A percentile compares a stretch with the other conserved stretches of the same genome.
These are phyloP conservation scores for Tolypocladium capitatum DNA, from an alignment of 2,329 filamentous ascomycete species.

Conservation along the genomic window DNA sequence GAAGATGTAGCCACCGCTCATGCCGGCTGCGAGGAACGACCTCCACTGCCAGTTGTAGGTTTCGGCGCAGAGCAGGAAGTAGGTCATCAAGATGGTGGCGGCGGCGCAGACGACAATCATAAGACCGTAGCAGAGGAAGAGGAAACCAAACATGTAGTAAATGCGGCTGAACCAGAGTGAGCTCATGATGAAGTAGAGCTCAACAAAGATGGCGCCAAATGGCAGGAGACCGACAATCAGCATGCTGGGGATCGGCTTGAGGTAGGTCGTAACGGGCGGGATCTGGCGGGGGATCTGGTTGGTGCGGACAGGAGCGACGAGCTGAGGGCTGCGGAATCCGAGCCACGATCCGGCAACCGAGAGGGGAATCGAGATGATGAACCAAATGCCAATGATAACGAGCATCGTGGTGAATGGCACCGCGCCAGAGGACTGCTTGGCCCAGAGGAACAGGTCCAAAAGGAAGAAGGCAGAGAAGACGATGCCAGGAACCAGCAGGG, in stretches of 20 bases:
- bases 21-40: conserved; percentile 81
- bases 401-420: conserved; percentile 97
- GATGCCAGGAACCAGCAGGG: conserved; percentile 69
- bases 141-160: conserved; percentile 99
- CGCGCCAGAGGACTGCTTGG: conserved; percentile 78
- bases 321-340: conserved; percentile 62
- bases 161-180: conserved; percentile 98
- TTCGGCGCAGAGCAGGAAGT: conserved; percentile 90
- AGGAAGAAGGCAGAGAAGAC: conserved; percentile 87
- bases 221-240: conserved; percentile 84
- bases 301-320: conserved; percentile 75
- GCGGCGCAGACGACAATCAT: conserved; percentile 94
- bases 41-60: conserved; percentile 99
- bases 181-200: conserved; percentile 98
- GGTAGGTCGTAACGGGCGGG: conserved; percentile 68
- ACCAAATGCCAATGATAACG: conserved; percentile 87
- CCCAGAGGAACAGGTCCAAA: conserved; percentile 93
- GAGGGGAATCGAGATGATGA: conserved; percentile 85
- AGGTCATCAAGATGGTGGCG: conserved; percentile 86
- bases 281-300: conserved; percentile 98
- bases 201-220: conserved; percentile 93
- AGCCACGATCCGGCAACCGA: conserved; percentile 87
- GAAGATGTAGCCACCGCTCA: conserved; percentile 85
- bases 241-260: conserved; percentile 79
- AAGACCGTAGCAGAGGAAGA: conserved; percentile 92